These are phyloP conservation scores for Schizochytrium sp. DNA, from an alignment of 108 stramenopile species.

Conservation along the genomic window DNA sequence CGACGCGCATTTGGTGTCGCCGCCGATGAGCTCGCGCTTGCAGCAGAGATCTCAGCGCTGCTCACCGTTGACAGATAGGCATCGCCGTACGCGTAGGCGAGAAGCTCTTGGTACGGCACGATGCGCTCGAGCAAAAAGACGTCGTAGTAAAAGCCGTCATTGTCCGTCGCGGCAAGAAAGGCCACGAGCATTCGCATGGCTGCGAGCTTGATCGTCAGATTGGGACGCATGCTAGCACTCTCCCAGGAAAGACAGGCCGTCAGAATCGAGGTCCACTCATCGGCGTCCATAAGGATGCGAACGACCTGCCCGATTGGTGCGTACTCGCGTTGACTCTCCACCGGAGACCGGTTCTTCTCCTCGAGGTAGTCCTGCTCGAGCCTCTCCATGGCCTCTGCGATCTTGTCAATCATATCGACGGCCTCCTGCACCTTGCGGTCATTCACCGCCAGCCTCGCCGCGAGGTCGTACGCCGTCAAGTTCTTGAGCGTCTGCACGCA, in stretches of 20 bases:
- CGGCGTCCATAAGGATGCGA: background rate
- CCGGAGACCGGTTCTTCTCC: background rate
- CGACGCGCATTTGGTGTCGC: background rate
- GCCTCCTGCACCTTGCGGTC: background rate
- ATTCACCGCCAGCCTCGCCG: background rate
- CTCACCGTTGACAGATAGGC: background rate
- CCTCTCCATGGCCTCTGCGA: background rate
- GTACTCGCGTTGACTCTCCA: background rate
- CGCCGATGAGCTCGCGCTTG: background rate
- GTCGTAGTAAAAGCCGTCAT: background rate
- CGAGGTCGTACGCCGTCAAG: background rate
- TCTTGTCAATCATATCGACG: background rate
- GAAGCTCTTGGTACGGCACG: background rate
- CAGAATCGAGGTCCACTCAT: background rate
- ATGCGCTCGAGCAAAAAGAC: background rate
- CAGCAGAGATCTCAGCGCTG: background rate
- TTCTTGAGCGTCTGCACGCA: background rate
- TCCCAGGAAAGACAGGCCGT: background rate
- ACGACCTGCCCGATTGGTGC: background rate
- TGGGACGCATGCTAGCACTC: background rate
- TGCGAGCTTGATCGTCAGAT: background rate
- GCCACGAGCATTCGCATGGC: background rate
- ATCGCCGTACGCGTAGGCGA: slow-evolving; percentile 5
- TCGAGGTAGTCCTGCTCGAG: background rate
- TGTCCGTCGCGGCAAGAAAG: background rate